phyloP scores from a whole-genome alignment of 257 asterid species.

The Ophiorrhiza pumila region DNA sequence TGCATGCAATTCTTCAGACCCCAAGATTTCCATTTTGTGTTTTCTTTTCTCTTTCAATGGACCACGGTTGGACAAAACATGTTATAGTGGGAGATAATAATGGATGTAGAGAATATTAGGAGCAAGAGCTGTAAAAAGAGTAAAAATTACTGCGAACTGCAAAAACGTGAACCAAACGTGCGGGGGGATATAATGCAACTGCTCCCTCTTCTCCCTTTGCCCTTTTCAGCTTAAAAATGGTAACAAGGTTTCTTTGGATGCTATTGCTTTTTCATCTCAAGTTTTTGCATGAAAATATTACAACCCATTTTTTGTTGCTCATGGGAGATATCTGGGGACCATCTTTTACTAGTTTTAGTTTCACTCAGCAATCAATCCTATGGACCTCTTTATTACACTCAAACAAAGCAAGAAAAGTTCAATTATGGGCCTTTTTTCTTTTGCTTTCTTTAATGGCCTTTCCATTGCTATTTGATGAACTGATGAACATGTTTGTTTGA shows the following conservation, averaged over 20 bases:
- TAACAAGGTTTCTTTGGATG: background rate
- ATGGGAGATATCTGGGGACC: conserved; percentile 24
- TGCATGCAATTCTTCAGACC: background rate
- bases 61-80: background rate
- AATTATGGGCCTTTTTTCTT: too few species aligned
- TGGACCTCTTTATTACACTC: too few species aligned
- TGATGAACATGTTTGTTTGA: too few species aligned
- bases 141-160: conserved; percentile 2
- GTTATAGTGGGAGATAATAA: background rate
- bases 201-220: background rate
- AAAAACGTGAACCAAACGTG: background rate
- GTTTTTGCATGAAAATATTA: conserved; percentile 29
- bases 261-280: background rate
- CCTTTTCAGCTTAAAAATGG: conserved; percentile 10
- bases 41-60: too few species aligned
- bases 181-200: conserved; percentile 5
- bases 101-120: background rate
- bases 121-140: background rate
- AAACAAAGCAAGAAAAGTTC: too few species aligned
- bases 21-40: too few species aligned
- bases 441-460: too few species aligned
- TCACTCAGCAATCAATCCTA: too few species aligned
- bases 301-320: conserved; percentile 38
- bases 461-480: too few species aligned
- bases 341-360: too few species aligned